Evolutionary conservation across 2,329 filamentous ascomycete genomes (phyloP), one percentile per base, ranked within the genome.

Genomic region (Capronia coronata): DNA sequence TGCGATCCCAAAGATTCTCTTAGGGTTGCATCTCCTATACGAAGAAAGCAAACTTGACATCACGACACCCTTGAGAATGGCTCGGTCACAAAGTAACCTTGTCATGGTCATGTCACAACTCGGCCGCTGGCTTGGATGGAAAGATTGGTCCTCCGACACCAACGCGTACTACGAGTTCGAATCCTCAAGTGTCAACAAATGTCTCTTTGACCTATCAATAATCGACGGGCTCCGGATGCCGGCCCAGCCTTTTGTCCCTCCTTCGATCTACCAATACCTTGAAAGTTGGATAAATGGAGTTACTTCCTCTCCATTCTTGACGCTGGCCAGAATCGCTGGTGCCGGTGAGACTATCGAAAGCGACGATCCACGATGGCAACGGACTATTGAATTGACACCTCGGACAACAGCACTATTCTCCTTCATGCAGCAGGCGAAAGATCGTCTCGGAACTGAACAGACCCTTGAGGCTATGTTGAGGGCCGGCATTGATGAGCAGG

Each of bases 1-100:
- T 47, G 75, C 85, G 27, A 71, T 84, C 63, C 78, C 86, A 61
- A 75, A 86, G 44, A 77, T 91, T 30, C 72, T 94, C 56, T 72
- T 83, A 32, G 84, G 80, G 1, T 72, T 98, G 10, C 93, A 98
- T 68, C 73, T 97, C 2, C 72, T 94, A n/a, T 77, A 86, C 0
- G 91, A 98, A 65, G 93, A 98, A 64, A 77, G 86, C 55, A 97
- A 94, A 63, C 76, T 98, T 1, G 80, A 87, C 53, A 77, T 83
- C 2, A 72, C 73, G 38, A 68, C 69, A n/a, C 73, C 77, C 54
- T 64, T 68, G n/a, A 48, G 40, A 41, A 67, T 72, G 9, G 67
- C 63, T 41, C 66, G 65, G 16, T 68, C 74, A 35, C 59, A 68
- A 18, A 68, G 72, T 11, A 72, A 76, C 35, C 68, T 97, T 18